These are phyloP conservation scores for Ceratocystis smalleyi DNA, from an alignment of 2,329 filamentous ascomycete genomes.

Conservation along the genomic window DNA sequence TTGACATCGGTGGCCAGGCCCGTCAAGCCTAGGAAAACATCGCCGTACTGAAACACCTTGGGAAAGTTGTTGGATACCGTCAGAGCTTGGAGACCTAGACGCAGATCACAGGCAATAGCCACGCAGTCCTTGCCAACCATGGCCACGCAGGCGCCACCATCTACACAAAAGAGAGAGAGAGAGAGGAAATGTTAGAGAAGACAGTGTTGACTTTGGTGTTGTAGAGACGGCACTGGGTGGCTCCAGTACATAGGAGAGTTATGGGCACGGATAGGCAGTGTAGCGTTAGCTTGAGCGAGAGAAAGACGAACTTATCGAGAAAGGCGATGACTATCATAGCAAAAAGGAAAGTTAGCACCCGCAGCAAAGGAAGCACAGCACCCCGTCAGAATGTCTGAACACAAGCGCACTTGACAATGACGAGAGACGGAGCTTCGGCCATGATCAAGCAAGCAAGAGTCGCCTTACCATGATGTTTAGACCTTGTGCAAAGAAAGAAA, in stretches of 20 bases:
- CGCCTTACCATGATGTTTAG: conserved; percentile 8
- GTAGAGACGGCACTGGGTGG: neutral
- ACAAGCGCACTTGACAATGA: neutral
- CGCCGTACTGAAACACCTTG: conserved; percentile 97
- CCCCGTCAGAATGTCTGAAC: neutral
- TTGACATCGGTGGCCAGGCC: conserved; percentile 91
- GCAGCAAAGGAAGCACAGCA: neutral
- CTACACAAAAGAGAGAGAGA: conserved; percentile 24
- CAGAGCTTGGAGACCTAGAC: conserved; percentile 86
- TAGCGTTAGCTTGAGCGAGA: neutral
- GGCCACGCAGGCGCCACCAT: conserved; percentile 87
- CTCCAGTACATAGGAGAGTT: conserved; percentile 11
- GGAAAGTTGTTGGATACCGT: conserved; percentile 99
- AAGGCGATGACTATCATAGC: conserved; percentile 58
- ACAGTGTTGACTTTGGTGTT: conserved; percentile 3
- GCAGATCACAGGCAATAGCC: conserved; percentile 96
- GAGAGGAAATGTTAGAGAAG: conserved; percentile 7
- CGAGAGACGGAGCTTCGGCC: neutral
- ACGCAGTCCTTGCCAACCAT: conserved; percentile 99
- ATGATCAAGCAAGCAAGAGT: neutral
- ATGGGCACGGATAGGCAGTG: neutral
- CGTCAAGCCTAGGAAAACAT: conserved; percentile 88
- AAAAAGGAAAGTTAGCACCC: conserved; percentile 22
- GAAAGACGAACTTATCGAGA: conserved; percentile 69
- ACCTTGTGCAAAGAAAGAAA: neutral